A percentile compares a stretch with the other conserved stretches of the same genome.
Conservation (phyloP, 176 grass and related monocot genomes). For the Oryza glumipatula region DNA sequence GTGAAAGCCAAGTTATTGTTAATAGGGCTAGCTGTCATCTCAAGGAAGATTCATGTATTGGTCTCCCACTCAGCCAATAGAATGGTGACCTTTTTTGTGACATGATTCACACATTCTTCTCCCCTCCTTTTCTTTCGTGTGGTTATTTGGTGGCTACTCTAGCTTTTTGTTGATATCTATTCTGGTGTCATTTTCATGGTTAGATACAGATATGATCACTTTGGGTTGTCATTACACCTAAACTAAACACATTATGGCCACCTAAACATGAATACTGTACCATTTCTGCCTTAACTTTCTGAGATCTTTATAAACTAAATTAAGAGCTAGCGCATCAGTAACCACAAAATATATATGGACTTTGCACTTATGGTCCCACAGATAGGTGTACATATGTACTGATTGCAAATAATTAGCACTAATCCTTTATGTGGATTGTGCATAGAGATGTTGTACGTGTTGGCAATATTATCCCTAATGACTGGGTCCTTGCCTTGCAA, state of each 20-base stretch:
- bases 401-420: neutral
- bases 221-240: slow-evolving; percentile 22
- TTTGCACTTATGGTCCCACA: neutral
- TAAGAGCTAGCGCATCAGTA: neutral
- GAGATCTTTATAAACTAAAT: slow-evolving; percentile 2
- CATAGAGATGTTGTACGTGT: neutral
- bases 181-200: slow-evolving; percentile 42
- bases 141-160: slow-evolving; percentile 23
- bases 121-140: slow-evolving; percentile 32
- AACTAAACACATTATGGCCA: neutral
- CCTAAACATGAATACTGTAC: neutral
- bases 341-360: neutral
- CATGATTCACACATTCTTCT: slow-evolving; percentile 49
- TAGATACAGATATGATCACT: slow-evolving; percentile 23
- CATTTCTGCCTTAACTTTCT: neutral
- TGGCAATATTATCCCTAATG: neutral
- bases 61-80: slow-evolving; percentile 52
- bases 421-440: neutral
- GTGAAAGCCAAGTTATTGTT: slow-evolving; percentile 35
- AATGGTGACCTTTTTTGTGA: slow-evolving; percentile 28
- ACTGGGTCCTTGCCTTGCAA: neutral
- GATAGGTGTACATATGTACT: neutral
- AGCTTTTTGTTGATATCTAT: slow-evolving; percentile 37
- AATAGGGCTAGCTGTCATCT: slow-evolving; percentile 43
- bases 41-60: slow-evolving; percentile 49